Evolutionary conservation across 2,329 filamentous ascomycete species (phyloP), one percentile per base, ranked within the genome.

Genomic region (Rutstroemia sp.): DNA sequence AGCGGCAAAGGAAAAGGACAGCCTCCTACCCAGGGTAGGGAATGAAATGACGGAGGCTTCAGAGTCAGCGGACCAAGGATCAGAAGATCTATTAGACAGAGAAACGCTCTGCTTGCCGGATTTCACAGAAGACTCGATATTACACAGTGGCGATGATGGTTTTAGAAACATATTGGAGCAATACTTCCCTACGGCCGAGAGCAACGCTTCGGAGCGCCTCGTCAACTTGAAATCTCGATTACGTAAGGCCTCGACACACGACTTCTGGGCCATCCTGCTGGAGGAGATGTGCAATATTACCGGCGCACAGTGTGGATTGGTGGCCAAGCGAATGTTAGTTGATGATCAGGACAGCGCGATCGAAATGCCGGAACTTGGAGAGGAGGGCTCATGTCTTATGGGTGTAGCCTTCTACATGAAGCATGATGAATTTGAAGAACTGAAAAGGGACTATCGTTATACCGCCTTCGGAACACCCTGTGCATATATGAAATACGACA

Each of bases 401-500:
- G 83, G 81, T 17, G 77, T 83, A 8, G 84, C 80, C 14, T 81
- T 86, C 61, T 87, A 87, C 67, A 80, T 84, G 70, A 81, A 84
- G 64, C 79, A 84, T 63, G 83, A 80, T 27, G 73, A 75, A 50
- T 75, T 76, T 54, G 73, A 72, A 51, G 73, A 76, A 23, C 75
- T 82, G 51, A 73, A 82, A 62, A 77, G 78, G 59, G 78, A 86
- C 63, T 80, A 81, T 71, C 81, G 82, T 61, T 86, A 85, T 69
- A 78, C 82, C 63, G 79, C 82, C 39, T 85, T 83, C 62, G 81
- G 64, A 34, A 66, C 83, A 60, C 84, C 84, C 4, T 85, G 84
- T 68, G 78, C 79, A 38, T 79, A 86, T 66, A 87, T 88, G 84
- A 82, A 80, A 62, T 81, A 88, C 67, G 84, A 87, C 71, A 86